These are phyloP conservation scores for Pseudopyrenochaeta lycopersici DNA, from an alignment of 2,329 filamentous ascomycete species.

Conservation along the genomic window DNA sequence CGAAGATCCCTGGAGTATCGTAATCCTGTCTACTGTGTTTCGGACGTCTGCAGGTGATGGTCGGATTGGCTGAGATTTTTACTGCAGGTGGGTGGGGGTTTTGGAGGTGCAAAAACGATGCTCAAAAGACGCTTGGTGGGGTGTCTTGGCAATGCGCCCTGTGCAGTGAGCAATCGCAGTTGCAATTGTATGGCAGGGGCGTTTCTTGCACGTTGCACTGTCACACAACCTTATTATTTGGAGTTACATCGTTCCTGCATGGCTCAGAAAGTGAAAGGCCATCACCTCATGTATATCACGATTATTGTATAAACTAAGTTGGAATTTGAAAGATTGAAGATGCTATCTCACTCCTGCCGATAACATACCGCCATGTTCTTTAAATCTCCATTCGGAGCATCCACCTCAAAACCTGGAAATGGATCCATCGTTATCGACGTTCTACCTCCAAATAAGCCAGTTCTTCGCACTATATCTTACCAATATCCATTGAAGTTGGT, in stretches of 20 bases:
- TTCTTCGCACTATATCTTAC: constrained; percentile 79
- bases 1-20: not conserved
- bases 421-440: constrained; percentile 79
- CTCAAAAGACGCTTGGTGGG: constrained; percentile 9
- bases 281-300: not conserved
- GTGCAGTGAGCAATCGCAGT: not conserved
- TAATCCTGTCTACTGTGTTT: constrained; percentile 5
- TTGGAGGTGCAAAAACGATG: constrained; percentile 13
- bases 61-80: constrained; percentile 18
- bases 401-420: constrained; percentile 77
- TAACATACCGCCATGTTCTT: constrained; percentile 38
- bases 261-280: not conserved
- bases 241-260: not conserved
- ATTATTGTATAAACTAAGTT: not conserved
- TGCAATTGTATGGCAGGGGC: not conserved
- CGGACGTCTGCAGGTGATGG: constrained; percentile 17
- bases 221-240: no score
- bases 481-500: constrained; percentile 97
- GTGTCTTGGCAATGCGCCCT: constrained; percentile 4
- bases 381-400: constrained; percentile 77
- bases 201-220: no score
- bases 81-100: constrained; percentile 19
- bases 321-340: constrained; percentile 4
- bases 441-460: constrained; percentile 75
- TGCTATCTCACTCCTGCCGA: constrained; percentile 12